Percentiles rank a stretch among this genome's conserved stretches.
phyloP scores from a whole-genome alignment of 768 basidiomycete genomes.

The Macrolepiota fuliginosa region DNA sequence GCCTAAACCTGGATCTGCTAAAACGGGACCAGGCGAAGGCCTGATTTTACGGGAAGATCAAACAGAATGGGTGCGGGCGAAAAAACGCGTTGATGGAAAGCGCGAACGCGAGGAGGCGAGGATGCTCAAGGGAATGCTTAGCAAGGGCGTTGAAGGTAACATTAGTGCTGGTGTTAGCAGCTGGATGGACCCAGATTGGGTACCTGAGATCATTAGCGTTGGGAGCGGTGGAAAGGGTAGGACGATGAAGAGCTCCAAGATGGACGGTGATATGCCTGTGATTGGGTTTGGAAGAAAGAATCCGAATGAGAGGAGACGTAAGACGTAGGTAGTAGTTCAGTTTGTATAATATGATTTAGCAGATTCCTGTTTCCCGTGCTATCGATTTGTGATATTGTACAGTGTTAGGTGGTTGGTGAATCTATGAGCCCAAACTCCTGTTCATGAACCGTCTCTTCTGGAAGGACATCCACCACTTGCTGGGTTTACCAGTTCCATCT shows the following conservation, averaged over 20 bases:
- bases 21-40: conserved; percentile 77
- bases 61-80: conserved; percentile 78
- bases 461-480: conserved; percentile 99
- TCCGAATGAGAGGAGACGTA: conserved; percentile 77
- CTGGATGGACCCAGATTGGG: conserved; percentile 97
- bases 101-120: conserved; percentile 75
- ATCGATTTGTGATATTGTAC: conserved; percentile 7
- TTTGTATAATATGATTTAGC: not conserved
- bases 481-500: conserved; percentile 91
- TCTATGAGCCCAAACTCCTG: conserved; percentile 72
- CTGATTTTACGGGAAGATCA: conserved; percentile 94
- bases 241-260: conserved; percentile 43
- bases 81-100: conserved; percentile 72
- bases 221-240: conserved; percentile 73
- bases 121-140: conserved; percentile 62
- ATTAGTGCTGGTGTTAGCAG: conserved; percentile 58
- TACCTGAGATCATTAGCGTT: conserved; percentile 73
- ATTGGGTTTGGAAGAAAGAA: conserved; percentile 89
- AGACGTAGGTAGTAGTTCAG: conserved; percentile 40
- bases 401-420: not conserved
- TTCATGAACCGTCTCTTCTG: conserved; percentile 97
- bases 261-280: conserved; percentile 71
- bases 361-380: not conserved
- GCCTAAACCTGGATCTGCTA: conserved; percentile 86
- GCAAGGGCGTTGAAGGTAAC: conserved; percentile 43